Conservation (phyloP, 345 rosid genomes). For the Pistacia integerrima region DNA sequence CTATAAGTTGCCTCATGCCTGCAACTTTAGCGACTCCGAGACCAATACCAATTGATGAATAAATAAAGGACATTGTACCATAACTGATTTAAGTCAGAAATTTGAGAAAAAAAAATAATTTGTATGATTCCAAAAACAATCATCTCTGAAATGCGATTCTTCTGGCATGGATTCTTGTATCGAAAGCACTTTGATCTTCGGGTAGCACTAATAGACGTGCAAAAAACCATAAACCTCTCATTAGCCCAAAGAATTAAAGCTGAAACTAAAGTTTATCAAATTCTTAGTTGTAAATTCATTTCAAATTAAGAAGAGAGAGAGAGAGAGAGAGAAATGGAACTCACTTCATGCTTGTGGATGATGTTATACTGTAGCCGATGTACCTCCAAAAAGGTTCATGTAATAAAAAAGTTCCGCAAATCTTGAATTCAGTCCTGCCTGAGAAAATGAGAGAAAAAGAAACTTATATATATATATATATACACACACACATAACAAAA, state of each 20-base stretch:
- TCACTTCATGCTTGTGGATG: constrained; percentile 43
- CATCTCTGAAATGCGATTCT: constrained; percentile 58
- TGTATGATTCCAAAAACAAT: constrained; percentile 52
- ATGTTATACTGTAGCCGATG: constrained; percentile 39
- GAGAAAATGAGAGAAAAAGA: no score
- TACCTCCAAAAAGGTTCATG: constrained; percentile 24
- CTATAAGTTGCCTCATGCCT: no score
- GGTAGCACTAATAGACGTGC: constrained; percentile 51
- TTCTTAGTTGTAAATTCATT: not conserved
- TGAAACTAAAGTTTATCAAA: not conserved
- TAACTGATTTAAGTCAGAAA: constrained; percentile 75
- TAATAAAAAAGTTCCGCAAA: constrained; percentile 26
- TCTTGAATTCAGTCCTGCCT: no score
- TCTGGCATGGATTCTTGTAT: constrained; percentile 41
- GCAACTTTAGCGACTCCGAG: no score
- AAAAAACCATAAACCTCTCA: not conserved
- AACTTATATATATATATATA: no score
- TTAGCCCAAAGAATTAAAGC: not conserved
- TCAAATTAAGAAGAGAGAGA: no score
- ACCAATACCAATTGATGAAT: no score
- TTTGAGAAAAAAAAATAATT: constrained; percentile 61
- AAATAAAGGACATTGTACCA: constrained; percentile 79
- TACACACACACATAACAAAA: no score
- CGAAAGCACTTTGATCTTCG: constrained; percentile 58
- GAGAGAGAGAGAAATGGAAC: not conserved